Evolutionary conservation across 305 asterid species (phyloP), one percentile per base, ranked within the genome.

Genomic region (Rubia balearica): DNA sequence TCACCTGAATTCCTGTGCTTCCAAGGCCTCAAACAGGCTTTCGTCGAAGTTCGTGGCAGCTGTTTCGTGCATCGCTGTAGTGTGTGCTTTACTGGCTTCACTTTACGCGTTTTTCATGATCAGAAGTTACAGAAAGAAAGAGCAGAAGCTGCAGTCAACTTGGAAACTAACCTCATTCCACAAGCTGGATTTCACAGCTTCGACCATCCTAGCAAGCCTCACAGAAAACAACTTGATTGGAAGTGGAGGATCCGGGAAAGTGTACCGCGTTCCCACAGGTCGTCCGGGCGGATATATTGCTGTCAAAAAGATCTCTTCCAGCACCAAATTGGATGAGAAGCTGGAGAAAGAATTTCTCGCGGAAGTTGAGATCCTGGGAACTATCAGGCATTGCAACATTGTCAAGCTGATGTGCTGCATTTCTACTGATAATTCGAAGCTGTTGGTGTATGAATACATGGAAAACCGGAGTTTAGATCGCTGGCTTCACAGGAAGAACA

Each of bases 91-190:
- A 13, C 80, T 73, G 30, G 83, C 84, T 40, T 14, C 77, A 56
- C 16, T 85, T 3, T 93, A 84, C 79, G 68, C 85, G 22, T 43
- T 86, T 41, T 83, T 81, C 8, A 76, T 81, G 59, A 71, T 80
- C 73, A 82, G 85, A 77, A 72, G 78, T 41, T 81, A 84, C 77
- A 77, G 74, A 70, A 90, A 65, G 76, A 70, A 75, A 73, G 83
- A 79, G 69, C 75, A 68, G 7, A 74, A 56, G 11, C 40, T 77
- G 3, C 85, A 77, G 75, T 76, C 85, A 0, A 81, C 82, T 0
- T 90, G 97, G 96, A 91, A 93, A 75, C 75, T 90, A 61, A 93
- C 96, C 67, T 83, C 98, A 55, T 93, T 93, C 81, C 96, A 87
- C 73, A 87, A 82, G 83, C 76, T 89, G 55, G 83, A 77, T 48